Conservation (phyloP, 2,329 filamentous ascomycete genomes). For the Aureobasidium lini region DNA sequence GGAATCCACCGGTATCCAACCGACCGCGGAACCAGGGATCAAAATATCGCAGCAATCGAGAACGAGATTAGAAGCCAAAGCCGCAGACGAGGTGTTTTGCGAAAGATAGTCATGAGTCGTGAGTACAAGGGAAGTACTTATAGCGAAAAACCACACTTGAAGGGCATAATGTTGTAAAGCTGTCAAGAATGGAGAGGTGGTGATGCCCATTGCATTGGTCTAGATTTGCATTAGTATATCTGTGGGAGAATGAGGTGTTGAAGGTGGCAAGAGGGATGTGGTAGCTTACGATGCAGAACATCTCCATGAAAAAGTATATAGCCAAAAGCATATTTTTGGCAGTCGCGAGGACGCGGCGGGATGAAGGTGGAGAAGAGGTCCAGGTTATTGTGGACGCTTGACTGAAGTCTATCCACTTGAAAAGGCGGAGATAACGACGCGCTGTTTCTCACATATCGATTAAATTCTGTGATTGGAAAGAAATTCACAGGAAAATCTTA, state of each 20-base stretch:
- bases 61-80: conserved; percentile 30
- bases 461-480: neutral
- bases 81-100: neutral
- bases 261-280: neutral
- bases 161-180: conserved; percentile 51
- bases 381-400: neutral
- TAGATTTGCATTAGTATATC: neutral
- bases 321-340: conserved; percentile 54
- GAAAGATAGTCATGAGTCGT: conserved; percentile 34
- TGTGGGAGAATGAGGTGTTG: neutral
- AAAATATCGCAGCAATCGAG: conserved; percentile 56
- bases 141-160: conserved; percentile 61
- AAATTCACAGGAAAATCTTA: conserved; percentile 19
- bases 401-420: conserved; percentile 42
- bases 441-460: conserved; percentile 23
- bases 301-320: conserved; percentile 61
- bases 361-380: conserved; percentile 21
- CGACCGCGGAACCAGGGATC: conserved; percentile 52
- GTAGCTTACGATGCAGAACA: conserved; percentile 52
- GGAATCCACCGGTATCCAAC: conserved; percentile 50
- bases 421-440: conserved; percentile 59
- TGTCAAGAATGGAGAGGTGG: conserved; percentile 35
- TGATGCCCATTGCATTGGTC: conserved; percentile 45
- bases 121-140: conserved; percentile 44
- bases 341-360: conserved; percentile 44